Base-by-base conservation (phyloP, 2,329 filamentous ascomycete genomes). In the Paecilomyces variotii region DNA sequence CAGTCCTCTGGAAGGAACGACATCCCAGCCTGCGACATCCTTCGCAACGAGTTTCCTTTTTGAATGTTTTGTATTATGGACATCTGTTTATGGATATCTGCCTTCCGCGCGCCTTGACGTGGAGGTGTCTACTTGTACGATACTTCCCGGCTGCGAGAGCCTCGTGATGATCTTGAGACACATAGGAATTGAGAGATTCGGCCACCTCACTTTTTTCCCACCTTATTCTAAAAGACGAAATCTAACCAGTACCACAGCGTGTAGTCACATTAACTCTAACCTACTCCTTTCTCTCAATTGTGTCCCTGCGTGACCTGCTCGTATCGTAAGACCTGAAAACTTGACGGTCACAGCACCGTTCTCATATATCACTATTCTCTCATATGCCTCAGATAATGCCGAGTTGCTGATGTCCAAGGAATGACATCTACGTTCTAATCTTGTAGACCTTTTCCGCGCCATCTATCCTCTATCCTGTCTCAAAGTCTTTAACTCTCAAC, bases 161-260 rank as follows among this genome's bases (percentile, higher is more conserved):
- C 64, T 65, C 58, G 64, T 67, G 65, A 64, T 72, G 68, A 73
- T 73, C 67, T 32, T 66, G 68, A 65, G 65, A 62, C 59, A 25
- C 26, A 64, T 65, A 66, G 70, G 67, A 67, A 75, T 72, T 73
- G 69, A 75, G 70, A 75, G 67, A 75, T 72, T 72, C 66, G 75
- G 75, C 75, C 75, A 71, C 74, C 75, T 77, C 75, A 74, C 39
- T 54, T 53, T 56, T 45, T 58, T 24, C 25, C n/a, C 4, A 27
- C 3, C 25, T 10, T 28, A 4, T 28, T 28, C 24, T 52, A 26
- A 19, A 52, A 19, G 14, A 19, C 14, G 5, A 45, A 7, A 45
- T 19, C 19, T 5, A 7, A 45, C 19, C 5, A 14, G 1, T 24
- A 19, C 39, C 19, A 10, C 7, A 11, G 30, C 30, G 1, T 10